A percentile compares a stretch with the other conserved stretches of the same genome.
phyloP scores from a whole-genome alignment of 805 yeast genomes.

The Schizosaccharomyces japonicus region DNA sequence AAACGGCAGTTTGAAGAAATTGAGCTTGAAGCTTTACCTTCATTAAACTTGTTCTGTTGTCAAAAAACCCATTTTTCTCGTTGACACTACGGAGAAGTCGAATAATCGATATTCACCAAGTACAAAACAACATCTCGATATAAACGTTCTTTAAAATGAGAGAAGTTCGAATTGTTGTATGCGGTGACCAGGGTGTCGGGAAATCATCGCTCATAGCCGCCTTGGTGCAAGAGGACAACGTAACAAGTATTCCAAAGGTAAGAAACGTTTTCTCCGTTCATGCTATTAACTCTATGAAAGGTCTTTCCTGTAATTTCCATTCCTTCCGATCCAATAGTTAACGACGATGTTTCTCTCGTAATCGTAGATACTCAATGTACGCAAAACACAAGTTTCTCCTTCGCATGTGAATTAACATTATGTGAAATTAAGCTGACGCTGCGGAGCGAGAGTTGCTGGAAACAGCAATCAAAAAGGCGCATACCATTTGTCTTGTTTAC shows the following conservation, averaged over 20 bases:
- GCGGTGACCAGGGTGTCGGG: conserved; percentile 42
- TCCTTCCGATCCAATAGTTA: conserved; percentile 41
- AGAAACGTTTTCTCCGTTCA: not conserved
- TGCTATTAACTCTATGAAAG: conserved; percentile 17
- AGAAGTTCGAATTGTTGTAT: conserved; percentile 52
- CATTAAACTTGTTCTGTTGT: too few relatives aligned
- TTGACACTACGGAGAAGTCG: too few relatives aligned
- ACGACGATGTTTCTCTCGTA: conserved; percentile 39
- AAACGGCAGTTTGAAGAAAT: too few relatives aligned
- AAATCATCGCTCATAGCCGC: conserved; percentile 34
- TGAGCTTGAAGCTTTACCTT: too few relatives aligned
- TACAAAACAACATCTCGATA: too few relatives aligned
- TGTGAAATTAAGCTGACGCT: conserved; percentile 16
- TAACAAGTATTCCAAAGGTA: conserved; percentile 18
- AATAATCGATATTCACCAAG: too few relatives aligned
- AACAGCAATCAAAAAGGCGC: conserved; percentile 56
- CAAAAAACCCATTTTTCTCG: too few relatives aligned
- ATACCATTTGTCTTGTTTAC: conserved; percentile 84
- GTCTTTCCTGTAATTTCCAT: conserved; percentile 67
- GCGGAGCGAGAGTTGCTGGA: conserved; percentile 38
- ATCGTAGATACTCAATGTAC: conserved; percentile 45
- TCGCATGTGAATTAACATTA: not conserved
- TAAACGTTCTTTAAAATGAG: conserved; percentile 16
- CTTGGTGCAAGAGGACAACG: conserved; percentile 21
- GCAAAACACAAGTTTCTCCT: not conserved